Base-by-base conservation (phyloP, 371 early-diverging fungal genomes). In the Rhizopus sp. region DNA sequence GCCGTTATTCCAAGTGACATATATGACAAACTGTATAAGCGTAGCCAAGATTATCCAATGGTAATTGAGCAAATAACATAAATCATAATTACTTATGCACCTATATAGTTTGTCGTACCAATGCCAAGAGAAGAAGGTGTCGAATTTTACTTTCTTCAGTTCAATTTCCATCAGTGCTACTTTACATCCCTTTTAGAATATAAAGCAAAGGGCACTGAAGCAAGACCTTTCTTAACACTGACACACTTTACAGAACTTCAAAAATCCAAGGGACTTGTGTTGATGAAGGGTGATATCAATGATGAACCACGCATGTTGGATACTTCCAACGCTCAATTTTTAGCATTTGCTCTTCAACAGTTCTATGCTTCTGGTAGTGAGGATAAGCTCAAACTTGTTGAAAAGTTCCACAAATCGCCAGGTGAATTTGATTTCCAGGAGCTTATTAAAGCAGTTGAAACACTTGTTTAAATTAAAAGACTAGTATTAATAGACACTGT, bases 101-200 rank as follows among this genome's bases (percentile, higher is more conserved):
- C 53, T 15, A 16, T 53, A n/a, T 73, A 91, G 90, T 96, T 97
- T 75, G 67, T 95, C 30, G 71, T 97, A 7, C 96, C 97, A 30
- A 70, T 95, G 62, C 93, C 94, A 23, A 82, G 93, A 7, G 84
- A 86, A 40, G 73, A 82, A 23, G 97, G 96, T 13, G 84, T 91
- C 41, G 97, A 97, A 63, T 90, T 95, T 69, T 93, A 87, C 64
- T 72, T 93, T 40, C 59, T 94, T 68, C 96, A 97, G 68, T 89
- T 91, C 69, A 80, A 83, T 32, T 89, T 84, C 70, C 88, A 92
- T 62, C 91, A 92, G 68, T 81, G 86, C 65, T 84, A 87, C 70
- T 93, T 93, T 64, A 97, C 97, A 0, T 84, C 95, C 0, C 77
- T 97, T 35, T 72, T 93, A 45, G 95, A 95, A 76, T 97, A 92